Evolutionary conservation across 1,139 yeast species (phyloP), one percentile per base, ranked within the genome.

Genomic region (Suhomyces atakaporum): DNA sequence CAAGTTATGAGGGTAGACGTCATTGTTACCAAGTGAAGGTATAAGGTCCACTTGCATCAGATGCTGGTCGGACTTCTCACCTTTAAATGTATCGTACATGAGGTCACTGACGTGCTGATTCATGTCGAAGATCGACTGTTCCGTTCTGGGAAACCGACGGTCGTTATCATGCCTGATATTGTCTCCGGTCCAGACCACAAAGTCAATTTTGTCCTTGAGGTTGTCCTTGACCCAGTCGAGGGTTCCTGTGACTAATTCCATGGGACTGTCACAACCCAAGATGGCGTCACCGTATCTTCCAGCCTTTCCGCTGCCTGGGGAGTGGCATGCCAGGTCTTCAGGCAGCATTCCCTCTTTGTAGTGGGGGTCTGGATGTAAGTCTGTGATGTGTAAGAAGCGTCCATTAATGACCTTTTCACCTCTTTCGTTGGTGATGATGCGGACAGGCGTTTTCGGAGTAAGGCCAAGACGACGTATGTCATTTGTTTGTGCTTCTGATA

Each of bases 141-240:
- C 92, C 2, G 86, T 78, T 62, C 95, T 75, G 3, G 95, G 95
- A 51, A 62, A 62, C 25, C 60, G 56, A 53, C 94, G 68, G 60
- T 87, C 96, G 51, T 83, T 84, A 57, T 87, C 96, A 56, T 87
- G 96, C 38, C 96, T 72, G 29, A 85, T 79, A 50, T 86, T 87
- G 60, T 87, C 96, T 22, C 96, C 96, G 0, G 95, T 86, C 96
- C 96, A 87, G 12, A 87, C 75, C 20, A 87, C 81, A 56, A 87
- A 87, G 58, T 87, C 96, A 33, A 87, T 80, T 46, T 85, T 80
- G 54, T 84, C 94, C 43, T 72, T 75, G 38, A 85, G 57, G 47
- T 85, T 79, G 7, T 69, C 66, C 19, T 67, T 60, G 2, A 86
- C 64, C 94, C 94, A 87, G 28, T 69, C 56, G 38, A 87, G 63